Percentiles rank a stretch among this genome's conserved stretches.
These are phyloP conservation scores for Raffaelea arxii DNA, from an alignment of 2,329 filamentous ascomycete species.

Conservation along the genomic window DNA sequence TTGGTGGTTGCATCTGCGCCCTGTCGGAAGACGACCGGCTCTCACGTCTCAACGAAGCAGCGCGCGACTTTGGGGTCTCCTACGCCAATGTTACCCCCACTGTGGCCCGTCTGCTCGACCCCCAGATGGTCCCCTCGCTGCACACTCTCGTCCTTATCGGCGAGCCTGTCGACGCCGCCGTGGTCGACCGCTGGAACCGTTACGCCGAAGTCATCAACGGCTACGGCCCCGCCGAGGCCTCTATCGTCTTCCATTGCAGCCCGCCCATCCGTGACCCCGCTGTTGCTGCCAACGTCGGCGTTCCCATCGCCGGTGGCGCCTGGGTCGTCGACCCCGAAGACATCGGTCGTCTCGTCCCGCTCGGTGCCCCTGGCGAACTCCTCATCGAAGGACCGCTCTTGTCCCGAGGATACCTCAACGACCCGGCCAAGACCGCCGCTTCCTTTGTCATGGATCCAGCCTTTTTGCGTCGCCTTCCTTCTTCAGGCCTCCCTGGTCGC, in stretches of 20 bases:
- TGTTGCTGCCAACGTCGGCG: conserved; percentile 29
- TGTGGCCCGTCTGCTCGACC: conserved; percentile 36
- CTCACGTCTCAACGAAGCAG: too few relatives aligned
- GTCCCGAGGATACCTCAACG: conserved; percentile 21
- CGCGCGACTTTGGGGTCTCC: conserved; percentile 32
- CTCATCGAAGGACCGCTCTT: conserved; percentile 48
- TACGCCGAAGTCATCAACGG: conserved; percentile 37
- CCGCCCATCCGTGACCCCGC: conserved; percentile 28
- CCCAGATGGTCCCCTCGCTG: conserved; percentile 29
- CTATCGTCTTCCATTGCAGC: conserved; percentile 39
- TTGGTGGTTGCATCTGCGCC: conserved; percentile 49
- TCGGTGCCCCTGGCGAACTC: conserved; percentile 48
- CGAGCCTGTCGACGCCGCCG: conserved; percentile 21
- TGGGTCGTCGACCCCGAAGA: conserved; percentile 45
- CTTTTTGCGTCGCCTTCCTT: background rate
- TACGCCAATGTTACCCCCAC: conserved; percentile 31
- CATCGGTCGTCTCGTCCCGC: conserved; percentile 37
- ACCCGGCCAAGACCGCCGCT: conserved; percentile 1
- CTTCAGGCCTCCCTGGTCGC: background rate
- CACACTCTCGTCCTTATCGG: conserved; percentile 35
- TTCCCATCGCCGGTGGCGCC: conserved; percentile 38
- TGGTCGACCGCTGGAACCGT: conserved; percentile 34
- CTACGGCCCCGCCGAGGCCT: conserved; percentile 36
- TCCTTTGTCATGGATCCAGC: conserved; percentile 2
- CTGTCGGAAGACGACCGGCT: too few relatives aligned